These are phyloP conservation scores for Microcos paniculata DNA, from an alignment of 345 rosid genomes.

Conservation along the genomic window DNA sequence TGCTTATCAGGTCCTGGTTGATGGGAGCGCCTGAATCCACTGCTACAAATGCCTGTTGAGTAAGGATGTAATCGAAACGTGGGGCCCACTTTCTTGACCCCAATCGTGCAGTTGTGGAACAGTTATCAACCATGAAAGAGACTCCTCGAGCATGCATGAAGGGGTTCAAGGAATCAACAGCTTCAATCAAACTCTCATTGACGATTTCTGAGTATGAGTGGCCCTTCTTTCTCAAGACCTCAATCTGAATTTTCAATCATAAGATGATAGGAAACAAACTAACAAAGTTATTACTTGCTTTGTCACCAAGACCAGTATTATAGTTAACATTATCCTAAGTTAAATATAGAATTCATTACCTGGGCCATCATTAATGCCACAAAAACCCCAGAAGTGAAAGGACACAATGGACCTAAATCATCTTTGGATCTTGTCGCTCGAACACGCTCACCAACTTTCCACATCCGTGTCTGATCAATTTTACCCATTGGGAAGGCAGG, in stretches of 20 bases:
- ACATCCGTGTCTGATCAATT: slow-evolving; percentile 49
- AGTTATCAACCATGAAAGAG: slow-evolving; percentile 94
- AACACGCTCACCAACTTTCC: slow-evolving; percentile 50
- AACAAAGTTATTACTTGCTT: slow-evolving; percentile 5
- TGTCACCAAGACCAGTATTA: neutral
- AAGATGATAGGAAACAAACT: slow-evolving; percentile 3
- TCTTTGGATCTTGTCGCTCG: slow-evolving; percentile 33
- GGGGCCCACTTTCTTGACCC: slow-evolving; percentile 98
- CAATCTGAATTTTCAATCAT: slow-evolving; percentile 24
- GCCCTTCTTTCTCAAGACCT: slow-evolving; percentile 86
- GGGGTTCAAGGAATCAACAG: slow-evolving; percentile 93
- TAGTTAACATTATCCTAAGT: neutral
- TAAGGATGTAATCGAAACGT: slow-evolving; percentile 73
- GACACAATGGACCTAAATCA: slow-evolving; percentile 42
- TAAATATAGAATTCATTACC: slow-evolving; percentile 18
- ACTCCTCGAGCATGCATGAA: slow-evolving; percentile 98
- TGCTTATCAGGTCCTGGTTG: slow-evolving; percentile 47
- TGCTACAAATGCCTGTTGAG: slow-evolving; percentile 72
- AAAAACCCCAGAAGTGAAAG: slow-evolving; percentile 49
- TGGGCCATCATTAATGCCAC: slow-evolving; percentile 55
- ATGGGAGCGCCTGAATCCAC: slow-evolving; percentile 34
- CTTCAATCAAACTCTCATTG: slow-evolving; percentile 86
- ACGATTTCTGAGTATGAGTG: slow-evolving; percentile 93
- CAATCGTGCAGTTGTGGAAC: slow-evolving; percentile 92
- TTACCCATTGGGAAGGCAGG: slow-evolving; percentile 57